A percentile compares a stretch with the other conserved stretches of the same genome.
Evolutionary conservation across 192 early-diverging fungal species (phyloP).

Genomic region (Jimgerdemannia flammicorona): DNA sequence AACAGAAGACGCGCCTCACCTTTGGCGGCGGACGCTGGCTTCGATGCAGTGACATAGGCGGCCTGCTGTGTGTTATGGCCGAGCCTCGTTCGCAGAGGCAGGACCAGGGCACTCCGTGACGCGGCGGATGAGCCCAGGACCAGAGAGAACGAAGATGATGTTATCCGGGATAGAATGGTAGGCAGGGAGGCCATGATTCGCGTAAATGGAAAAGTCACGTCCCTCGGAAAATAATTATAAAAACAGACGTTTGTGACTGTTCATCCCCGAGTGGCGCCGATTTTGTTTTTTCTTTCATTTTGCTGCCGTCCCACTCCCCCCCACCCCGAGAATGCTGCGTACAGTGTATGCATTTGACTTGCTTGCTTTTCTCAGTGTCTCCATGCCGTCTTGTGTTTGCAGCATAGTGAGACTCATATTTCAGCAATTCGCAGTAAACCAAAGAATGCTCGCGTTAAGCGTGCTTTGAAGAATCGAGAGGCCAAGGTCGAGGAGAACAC

Average conservation of each 20-base stretch:
- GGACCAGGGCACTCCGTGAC: not conserved
- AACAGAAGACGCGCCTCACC: not conserved
- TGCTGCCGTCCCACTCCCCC: no score
- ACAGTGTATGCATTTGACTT: no score
- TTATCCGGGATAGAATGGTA: not conserved
- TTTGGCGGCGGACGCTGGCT: not conserved
- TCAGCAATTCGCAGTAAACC: constrained; percentile 56
- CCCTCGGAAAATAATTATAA: no score
- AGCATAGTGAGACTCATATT: no score
- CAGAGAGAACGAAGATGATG: not conserved
- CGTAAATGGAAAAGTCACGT: no score
- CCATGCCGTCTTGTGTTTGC: no score
- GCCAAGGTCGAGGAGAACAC: constrained; percentile 87
- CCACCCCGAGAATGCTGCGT: no score
- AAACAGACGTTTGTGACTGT: no score
- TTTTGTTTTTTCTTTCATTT: no score
- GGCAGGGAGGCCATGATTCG: not conserved
- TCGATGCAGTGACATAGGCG: not conserved
- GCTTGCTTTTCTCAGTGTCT: no score
- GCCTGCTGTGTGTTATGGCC: not conserved
- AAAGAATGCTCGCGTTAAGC: constrained; percentile 84
- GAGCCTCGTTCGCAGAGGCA: not conserved
- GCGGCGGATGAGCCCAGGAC: no score
- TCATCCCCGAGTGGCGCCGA: no score
- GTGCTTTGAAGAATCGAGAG: constrained; percentile 82